Conservation (phyloP, 2,329 filamentous ascomycete genomes). For the Fusarium sp. region DNA sequence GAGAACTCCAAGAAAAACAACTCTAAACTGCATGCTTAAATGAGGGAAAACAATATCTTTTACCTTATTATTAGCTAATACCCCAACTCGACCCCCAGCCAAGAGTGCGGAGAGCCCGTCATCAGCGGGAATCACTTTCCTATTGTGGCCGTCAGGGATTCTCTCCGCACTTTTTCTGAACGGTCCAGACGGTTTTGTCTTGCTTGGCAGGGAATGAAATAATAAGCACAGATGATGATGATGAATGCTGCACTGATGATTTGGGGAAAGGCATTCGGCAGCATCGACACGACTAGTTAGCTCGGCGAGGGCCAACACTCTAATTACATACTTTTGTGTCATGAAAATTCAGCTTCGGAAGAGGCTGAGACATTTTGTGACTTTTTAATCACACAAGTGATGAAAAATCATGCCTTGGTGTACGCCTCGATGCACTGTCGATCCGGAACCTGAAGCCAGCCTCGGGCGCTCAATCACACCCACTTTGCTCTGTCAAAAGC, state of each 20-base stretch:
- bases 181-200: not conserved
- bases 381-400: not conserved
- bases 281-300: constrained; percentile 9
- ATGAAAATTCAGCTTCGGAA: constrained; percentile 12
- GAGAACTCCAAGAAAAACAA: constrained; percentile 6
- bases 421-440: constrained; percentile 13
- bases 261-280: not conserved
- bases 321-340: constrained; percentile 6
- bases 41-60: constrained; percentile 15
- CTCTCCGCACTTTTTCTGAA: constrained; percentile 10
- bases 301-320: not conserved
- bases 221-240: not conserved
- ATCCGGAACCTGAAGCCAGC: constrained; percentile 7
- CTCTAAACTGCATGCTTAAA: constrained; percentile 31
- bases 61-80: constrained; percentile 41
- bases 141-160: not conserved
- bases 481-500: not conserved
- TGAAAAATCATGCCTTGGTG: constrained; percentile 3
- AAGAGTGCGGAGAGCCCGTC: constrained; percentile 25
- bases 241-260: not conserved
- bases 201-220: constrained; percentile 8
- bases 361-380: constrained; percentile 8
- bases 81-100: constrained; percentile 25
- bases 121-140: constrained; percentile 15
- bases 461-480: not conserved